These are phyloP conservation scores for Elsinoe perseae DNA, from an alignment of 2,329 filamentous ascomycete species.

Conservation along the genomic window DNA sequence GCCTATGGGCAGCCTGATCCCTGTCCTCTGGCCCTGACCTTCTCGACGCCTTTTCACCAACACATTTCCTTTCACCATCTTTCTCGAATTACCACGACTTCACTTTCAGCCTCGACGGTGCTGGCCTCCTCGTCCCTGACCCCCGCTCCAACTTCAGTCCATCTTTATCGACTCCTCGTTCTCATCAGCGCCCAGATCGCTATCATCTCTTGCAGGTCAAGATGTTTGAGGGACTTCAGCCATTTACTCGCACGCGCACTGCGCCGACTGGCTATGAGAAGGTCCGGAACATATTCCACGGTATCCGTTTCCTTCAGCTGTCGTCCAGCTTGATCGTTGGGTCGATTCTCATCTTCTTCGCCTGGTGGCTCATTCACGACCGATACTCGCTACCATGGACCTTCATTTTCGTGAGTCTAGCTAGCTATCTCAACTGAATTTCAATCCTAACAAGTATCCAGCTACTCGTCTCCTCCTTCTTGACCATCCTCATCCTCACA, in stretches of 20 bases:
- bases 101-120: slow-evolving; percentile 13
- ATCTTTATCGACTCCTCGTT: neutral
- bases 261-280: slow-evolving; percentile 38
- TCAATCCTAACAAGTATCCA: slow-evolving; percentile 24
- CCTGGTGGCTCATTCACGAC: slow-evolving; percentile 46
- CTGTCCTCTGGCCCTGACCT: slow-evolving; percentile 4
- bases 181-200: neutral
- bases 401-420: slow-evolving; percentile 48
- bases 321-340: slow-evolving; percentile 43
- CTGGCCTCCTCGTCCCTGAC: slow-evolving; percentile 6
- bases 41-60: slow-evolving; percentile 12
- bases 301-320: slow-evolving; percentile 35
- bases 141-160: neutral
- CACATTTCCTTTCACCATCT: slow-evolving; percentile 5
- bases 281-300: slow-evolving; percentile 35
- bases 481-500: slow-evolving; percentile 44
- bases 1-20: slow-evolving; percentile 6
- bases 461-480: slow-evolving; percentile 45
- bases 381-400: slow-evolving; percentile 51
- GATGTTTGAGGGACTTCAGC: slow-evolving; percentile 11
- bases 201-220: slow-evolving; percentile 14
- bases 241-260: slow-evolving; percentile 25
- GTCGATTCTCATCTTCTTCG: slow-evolving; percentile 49
- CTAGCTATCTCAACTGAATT: neutral
- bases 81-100: slow-evolving; percentile 5